Evolutionary conservation across 192 early-diverging fungal genomes (phyloP).

Genomic region (Gaertneriomyces sp.): DNA sequence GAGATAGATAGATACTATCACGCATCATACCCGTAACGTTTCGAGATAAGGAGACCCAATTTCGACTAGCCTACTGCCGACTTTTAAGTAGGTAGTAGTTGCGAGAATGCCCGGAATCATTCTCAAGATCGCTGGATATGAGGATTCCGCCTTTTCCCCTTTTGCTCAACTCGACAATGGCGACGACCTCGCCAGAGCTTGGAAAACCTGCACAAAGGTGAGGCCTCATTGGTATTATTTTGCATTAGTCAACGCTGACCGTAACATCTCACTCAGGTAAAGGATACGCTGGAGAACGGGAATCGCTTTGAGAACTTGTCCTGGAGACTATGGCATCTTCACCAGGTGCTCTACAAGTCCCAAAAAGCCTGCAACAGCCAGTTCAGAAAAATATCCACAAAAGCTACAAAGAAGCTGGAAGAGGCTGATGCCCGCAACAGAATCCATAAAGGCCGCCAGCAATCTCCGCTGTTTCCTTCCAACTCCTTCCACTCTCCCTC

Average conservation of each 20-base stretch:
- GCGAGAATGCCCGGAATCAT: conserved; percentile 27
- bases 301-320: conserved; percentile 79
- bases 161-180: conserved; percentile 69
- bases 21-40: too few relatives aligned
- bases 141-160: conserved; percentile 57
- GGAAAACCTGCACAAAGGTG: conserved; percentile 74
- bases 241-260: not conserved
- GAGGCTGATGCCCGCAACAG: conserved; percentile 15
- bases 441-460: not conserved
- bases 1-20: too few relatives aligned
- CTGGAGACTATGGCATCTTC: conserved; percentile 81
- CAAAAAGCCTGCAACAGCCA: conserved; percentile 19
- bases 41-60: too few relatives aligned
- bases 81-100: too few relatives aligned
- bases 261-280: conserved; percentile 46
- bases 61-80: too few relatives aligned
- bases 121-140: conserved; percentile 22
- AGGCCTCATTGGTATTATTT: not conserved
- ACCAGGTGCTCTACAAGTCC: conserved; percentile 34
- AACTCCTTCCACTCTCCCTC: not conserved
- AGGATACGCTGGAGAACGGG: conserved; percentile 77
- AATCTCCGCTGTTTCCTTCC: not conserved
- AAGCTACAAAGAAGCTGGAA: conserved; percentile 14
- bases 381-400: conserved; percentile 14
- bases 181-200: conserved; percentile 72